Base-by-base conservation (phyloP, 139 green algal species). In the Marvania coccoides region DNA sequence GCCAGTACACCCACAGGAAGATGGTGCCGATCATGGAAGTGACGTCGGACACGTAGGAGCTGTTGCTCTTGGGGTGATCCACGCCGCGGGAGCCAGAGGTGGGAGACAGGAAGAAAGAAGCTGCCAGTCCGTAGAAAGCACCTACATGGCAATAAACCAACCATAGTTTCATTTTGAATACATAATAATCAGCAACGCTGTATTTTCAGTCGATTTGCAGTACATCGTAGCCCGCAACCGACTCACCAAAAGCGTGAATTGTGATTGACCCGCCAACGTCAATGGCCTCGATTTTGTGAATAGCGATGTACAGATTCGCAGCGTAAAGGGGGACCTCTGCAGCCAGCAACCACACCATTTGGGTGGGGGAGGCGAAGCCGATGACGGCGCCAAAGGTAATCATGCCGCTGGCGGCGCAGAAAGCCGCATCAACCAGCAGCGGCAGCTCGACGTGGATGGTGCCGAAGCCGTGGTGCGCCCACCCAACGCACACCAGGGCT, bases 381-480 rank as follows among this genome's bases (percentile, higher is more conserved):
- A 89, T 68, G n/a, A 87, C 69, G 9, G 81, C 81, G 0, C 83
- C 83, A 63, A 86, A 88, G 8, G 69, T 71, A 62, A 89, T 85
- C 81, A 89, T 88, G 29, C 59, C 76, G 1, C 74, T 71, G 46
- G 53, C 72, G 12, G 72, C 72, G 15, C 40, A 47, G 46, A 90
- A 90, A 9, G 65, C 60, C 9, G 59, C 54, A 55, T 87, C 74
- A 14, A 90, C 82, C 23, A 88, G 42, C 13, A 85, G 63, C 2
- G 72, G 70, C 14, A 88, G 39, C 38, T 83, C 77, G 7, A 88
- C 40, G 24, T 68, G 40, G 19, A 88, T 85, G 10, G 58, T 59
- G 30, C 3, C 59, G 30, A 72, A 29, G 33, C 62, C 48, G 63
- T 85, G 74, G 28, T 74, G 47, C 14, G 69, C 30, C 13, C 29